Conservation (phyloP, 2,329 filamentous ascomycete genomes). For the Colletotrichum tamarilloi region DNA sequence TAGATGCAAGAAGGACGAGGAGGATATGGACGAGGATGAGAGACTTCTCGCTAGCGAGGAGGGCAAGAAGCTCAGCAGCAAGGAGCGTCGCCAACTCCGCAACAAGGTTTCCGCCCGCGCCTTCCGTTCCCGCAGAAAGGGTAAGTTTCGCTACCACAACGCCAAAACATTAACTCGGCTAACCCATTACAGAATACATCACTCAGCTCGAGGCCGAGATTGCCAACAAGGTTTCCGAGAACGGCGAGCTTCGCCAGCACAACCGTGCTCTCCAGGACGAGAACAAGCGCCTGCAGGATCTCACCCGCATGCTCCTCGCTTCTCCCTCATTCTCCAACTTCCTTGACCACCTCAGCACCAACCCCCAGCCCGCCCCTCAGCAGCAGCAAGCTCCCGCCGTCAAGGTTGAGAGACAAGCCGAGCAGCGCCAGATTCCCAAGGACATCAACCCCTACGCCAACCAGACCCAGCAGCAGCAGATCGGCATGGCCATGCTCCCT, state of each 20-base stretch:
- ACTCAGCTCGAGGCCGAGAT: slow-evolving; percentile 92
- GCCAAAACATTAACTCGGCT: slow-evolving; percentile 12
- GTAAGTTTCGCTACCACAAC: slow-evolving; percentile 63
- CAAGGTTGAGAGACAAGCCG: slow-evolving; percentile 42
- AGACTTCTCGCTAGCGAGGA: slow-evolving; percentile 93
- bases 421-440: slow-evolving; percentile 64
- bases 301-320: slow-evolving; percentile 84
- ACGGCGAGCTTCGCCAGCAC: slow-evolving; percentile 80
- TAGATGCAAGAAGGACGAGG: slow-evolving; percentile 89
- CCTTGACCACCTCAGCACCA: slow-evolving; percentile 76
- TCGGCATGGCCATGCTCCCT: slow-evolving; percentile 85
- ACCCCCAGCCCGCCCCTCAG: slow-evolving; percentile 59
- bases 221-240: slow-evolving; percentile 84
- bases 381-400: slow-evolving; percentile 48
- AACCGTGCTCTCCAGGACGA: slow-evolving; percentile 87
- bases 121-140: slow-evolving; percentile 98
- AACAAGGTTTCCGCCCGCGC: slow-evolving; percentile 99
- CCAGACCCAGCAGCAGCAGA: slow-evolving; percentile 70
- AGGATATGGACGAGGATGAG: slow-evolving; percentile 99
- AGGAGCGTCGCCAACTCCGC: slow-evolving; percentile 94
- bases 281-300: slow-evolving; percentile 81
- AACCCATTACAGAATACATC: slow-evolving; percentile 82
- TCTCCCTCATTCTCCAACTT: slow-evolving; percentile 87
- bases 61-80: slow-evolving; percentile 98
- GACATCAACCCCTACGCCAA: slow-evolving; percentile 72